Base-by-base conservation (phyloP, 1,139 yeast species). In the Fermentozyma sake region DNA sequence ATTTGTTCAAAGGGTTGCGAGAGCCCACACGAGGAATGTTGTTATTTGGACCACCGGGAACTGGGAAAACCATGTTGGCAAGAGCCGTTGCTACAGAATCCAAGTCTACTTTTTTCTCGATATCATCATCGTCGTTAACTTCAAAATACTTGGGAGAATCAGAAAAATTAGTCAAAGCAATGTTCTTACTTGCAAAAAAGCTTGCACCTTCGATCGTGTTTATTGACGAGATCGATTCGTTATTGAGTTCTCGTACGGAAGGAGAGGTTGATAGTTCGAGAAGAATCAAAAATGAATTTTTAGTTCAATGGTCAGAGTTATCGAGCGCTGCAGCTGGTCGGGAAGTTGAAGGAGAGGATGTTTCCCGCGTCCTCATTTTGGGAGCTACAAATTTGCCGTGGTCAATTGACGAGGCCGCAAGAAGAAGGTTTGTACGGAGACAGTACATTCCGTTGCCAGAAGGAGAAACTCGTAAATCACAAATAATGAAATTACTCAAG, bases 361-460 rank as follows among this genome's bases (percentile, higher is more conserved):
- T 56, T 20, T 55, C 60, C 37, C 63, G 97, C 31, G 98, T 91
- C 3, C 67, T 91, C 17, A 95, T 91, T 4, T 62, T 91, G 21
- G 98, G 97, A 0, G 98, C 98, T 1, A 91, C 99, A 0, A 91
- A 91, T 52, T 58, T 91, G 39, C 99, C 99, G 0, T 91, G 99
- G 99, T 82, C 87, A 3, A 89, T 91, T 37, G 99, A 91, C 56
- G 98, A 93, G 52, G 98, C 98, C 3, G 99, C 98, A 0, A 67
- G 98, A 46, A 72, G 98, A 52, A 72, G 98, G 43, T 91, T 91
- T 60, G 96, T 85, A 5, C 72, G 95, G 40, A 66, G 97, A 31
- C 96, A 87, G 51, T 89, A 91, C 54, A 91, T 91, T 31, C 98
- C 98, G 3, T 62, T 91, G 31, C 98, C 98, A 0, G 98, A 91